Evolutionary conservation across 2,329 filamentous ascomycete species (phyloP), one percentile per base, ranked within the genome.

Genomic region (Thielaviopsis euricoi): DNA sequence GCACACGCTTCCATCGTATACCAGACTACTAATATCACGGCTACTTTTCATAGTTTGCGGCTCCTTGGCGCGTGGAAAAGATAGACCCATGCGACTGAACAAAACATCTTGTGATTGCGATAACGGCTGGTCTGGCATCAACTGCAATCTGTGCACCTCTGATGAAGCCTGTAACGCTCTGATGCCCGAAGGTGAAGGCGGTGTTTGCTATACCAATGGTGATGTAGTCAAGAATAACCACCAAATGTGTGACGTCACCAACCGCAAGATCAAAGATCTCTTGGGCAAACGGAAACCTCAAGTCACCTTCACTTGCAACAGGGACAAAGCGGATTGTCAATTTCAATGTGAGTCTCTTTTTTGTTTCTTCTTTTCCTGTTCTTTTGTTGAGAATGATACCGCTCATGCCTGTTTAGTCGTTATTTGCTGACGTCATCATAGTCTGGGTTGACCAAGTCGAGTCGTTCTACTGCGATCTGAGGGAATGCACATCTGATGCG

Each of bases 191-290:
- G 80, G 80, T 3, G 80, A 88, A 61, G 89, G 85, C 52, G 93
- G 89, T 33, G 83, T 95, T 12, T 98, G 93, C 73, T 97, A 96
- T 69, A 85, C 87, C 66, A 85, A 91, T 64, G 91, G 91, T 52
- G 82, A 95, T 64, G 85, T 94, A 12, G 85, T 97, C 62, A 89
- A 93, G 65, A 83, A 94, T 71, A 98, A 97, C 74, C 91, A 89
- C 72, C 94, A 98, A 72, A 93, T 95, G 74, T 98, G 93, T 72
- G 88, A 94, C 70, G 93, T 98, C 63, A 97, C 90, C 58, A 98
- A 98, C 73, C 81, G 82, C 70, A 93, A 95, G 74, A 98, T 98
- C 66, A 76, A 91, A 58, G 83, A 90, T 62, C 83, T 91, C 67
- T 78, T 98, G 53, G 87, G 89, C 65, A 83, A 86, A 51, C 81